Evolutionary conservation across 805 yeast genomes (phyloP), one percentile per base, ranked within the genome.

Genomic region (Myxozyma mucilagina): DNA sequence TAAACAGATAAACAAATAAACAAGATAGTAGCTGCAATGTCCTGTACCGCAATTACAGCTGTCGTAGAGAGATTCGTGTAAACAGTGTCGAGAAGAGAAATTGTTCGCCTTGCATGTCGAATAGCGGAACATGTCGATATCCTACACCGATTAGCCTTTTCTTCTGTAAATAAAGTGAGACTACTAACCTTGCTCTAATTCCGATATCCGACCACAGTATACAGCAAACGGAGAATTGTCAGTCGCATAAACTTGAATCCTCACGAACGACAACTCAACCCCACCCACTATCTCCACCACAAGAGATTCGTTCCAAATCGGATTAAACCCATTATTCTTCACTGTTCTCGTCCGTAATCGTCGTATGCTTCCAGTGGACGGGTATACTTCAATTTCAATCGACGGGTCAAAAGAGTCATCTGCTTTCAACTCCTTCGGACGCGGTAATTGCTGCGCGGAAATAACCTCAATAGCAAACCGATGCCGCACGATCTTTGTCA

Each of bases 391-490:
- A 39, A 88, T 73, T 6, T 79, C 78, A 4, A 89, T 82, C 67
- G 75, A 84, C 0, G 96, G 90, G 66, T 84, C 86, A 47, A 86
- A 76, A 0, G 76, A 71, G 20, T 76, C 81, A 10, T 78, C 76
- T 0, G 74, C 55, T 56, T 77, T 81, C 31, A 80, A 72, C 32
- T 81, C 86, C 50, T 79, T 79, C 0, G 89, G 87, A 47, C 85
- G 83, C 2, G 97, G 96, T 11, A 93, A 76, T 70, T 90, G 89
- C 73, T 92, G 97, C 0, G 89, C 97, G 18, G 97, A 89, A 0
- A 93, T 79, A 4, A 88, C 71, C 11, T n/a, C 48, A 55, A 35
- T 60, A 53, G 48, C n/a, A 20, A 55, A 35, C 29, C 56, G 47
- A 13, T 16, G 18, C 7, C 55, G 51, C 16, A 18, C 51, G 4